A percentile compares a stretch with the other conserved stretches of the same genome.
These are phyloP conservation scores for Metarhizium robertsii DNA, from an alignment of 2,329 filamentous ascomycete species.

Conservation along the genomic window DNA sequence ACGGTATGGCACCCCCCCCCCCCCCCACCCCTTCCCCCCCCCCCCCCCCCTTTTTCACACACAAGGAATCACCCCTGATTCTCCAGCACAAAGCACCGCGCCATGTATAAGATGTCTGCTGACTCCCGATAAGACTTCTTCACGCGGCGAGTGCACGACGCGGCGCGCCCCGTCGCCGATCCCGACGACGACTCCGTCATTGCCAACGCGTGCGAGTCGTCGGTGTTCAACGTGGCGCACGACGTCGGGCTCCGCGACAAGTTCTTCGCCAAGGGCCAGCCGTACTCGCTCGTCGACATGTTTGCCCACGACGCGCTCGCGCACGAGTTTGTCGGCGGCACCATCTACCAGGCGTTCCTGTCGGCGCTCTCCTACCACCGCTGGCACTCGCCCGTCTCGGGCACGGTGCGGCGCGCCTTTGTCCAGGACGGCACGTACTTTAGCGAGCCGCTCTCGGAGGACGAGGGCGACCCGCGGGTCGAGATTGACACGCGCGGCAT, in stretches of 20 bases:
- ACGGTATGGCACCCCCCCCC: constrained; percentile 28
- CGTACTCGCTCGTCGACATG: constrained; percentile 58
- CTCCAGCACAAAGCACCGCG: no score
- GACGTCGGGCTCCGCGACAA: constrained; percentile 45
- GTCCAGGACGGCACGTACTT: constrained; percentile 59
- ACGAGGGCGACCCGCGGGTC: constrained; percentile 15
- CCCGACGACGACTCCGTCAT: constrained; percentile 46
- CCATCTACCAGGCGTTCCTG: constrained; percentile 63
- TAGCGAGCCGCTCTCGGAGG: constrained; percentile 41
- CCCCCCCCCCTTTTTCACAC: not conserved
- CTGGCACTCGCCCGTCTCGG: constrained; percentile 62
- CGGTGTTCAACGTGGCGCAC: constrained; percentile 41
- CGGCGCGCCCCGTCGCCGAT: constrained; percentile 46
- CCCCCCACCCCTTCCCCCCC: no score
- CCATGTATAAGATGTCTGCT: not conserved
- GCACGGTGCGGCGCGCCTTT: constrained; percentile 47
- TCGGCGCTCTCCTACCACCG: constrained; percentile 60
- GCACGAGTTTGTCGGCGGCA: constrained; percentile 49
- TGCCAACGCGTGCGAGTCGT: constrained; percentile 56
- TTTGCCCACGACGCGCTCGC: constrained; percentile 45
- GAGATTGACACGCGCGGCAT: constrained; percentile 33
- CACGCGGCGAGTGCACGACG: constrained; percentile 44
- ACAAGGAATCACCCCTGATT: not conserved
- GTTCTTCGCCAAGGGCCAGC: constrained; percentile 63
- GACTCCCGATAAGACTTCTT: constrained; percentile 42